Base-by-base conservation (phyloP, 352 stramenopile genomes). In the Pythium volutum region DNA sequence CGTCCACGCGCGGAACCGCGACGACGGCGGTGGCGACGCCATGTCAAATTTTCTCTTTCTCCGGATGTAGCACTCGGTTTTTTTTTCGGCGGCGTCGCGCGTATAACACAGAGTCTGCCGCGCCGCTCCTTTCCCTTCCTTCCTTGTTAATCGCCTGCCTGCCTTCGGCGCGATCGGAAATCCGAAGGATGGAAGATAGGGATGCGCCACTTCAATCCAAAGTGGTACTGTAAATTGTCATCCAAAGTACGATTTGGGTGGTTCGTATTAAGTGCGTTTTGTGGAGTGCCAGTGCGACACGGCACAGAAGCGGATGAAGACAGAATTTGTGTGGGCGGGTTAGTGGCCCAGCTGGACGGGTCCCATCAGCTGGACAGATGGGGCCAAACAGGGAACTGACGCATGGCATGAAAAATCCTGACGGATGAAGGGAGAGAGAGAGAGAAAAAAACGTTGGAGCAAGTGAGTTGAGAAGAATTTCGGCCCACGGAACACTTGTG, bases 1-100 rank as follows among this genome's bases (percentile, higher is more conserved):
- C 59, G 79, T 88, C 82, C 84, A 94, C 46, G 80, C 63, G 14
- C 82, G 79, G 63, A 81, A 74, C 56, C 68, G 66, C 31, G 64
- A 42, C 61, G 49, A 15, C 43, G 31, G n/a, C 50, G 16, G 31
- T 10, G 22, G 27, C 22, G 22, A 27, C n/a, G n/a, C 22, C 42
- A 25, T 27, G 42, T 4, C 36, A 15, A 2, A 3, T 16, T 43
- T 22, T 16, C 18, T 43, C 8, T 18, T 36, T 11, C 31, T 36
- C 31, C 14, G 8, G 31, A 36, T 43, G 18, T 2, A 7, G 6
- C 3, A 16, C n/a, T 16, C 36, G 10, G 5, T 16, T 16, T 4
- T 43, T 20, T 15, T 22, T 15, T 22, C 36, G 36, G 36, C 12
- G 36, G 36, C 18, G 14, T 15, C 31, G 1, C 31, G n/a, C n/a